Percentiles rank a stretch among this genome's conserved stretches.
These are phyloP conservation scores for Taphrina betulina DNA, from an alignment of 1,139 yeast species.

Conservation along the genomic window DNA sequence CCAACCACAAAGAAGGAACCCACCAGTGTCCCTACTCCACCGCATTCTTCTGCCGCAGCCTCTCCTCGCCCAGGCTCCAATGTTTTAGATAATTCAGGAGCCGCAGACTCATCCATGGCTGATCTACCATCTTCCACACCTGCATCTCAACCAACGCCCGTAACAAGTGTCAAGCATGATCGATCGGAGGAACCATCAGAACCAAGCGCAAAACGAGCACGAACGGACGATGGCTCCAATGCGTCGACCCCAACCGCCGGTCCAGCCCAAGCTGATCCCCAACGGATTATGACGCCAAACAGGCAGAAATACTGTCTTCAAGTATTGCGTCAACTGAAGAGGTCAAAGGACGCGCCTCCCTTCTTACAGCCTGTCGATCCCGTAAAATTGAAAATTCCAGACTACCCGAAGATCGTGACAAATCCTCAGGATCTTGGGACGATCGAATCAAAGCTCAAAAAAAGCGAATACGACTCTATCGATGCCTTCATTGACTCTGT, in stretches of 20 bases:
- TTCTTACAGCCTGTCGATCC: constrained; percentile 87
- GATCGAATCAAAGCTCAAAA: constrained; percentile 73
- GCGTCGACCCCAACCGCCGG: constrained; percentile 8
- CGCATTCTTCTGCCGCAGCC: neutral
- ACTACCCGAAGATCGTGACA: constrained; percentile 76
- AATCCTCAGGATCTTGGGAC: constrained; percentile 94
- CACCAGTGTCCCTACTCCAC: constrained; percentile 3
- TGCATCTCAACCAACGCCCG: too few species aligned
- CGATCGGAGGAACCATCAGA: neutral
- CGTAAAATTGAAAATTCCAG: constrained; percentile 83
- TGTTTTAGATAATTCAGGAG: neutral
- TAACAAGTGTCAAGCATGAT: neutral
- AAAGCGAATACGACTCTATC: constrained; percentile 68
- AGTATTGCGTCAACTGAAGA: constrained; percentile 63
- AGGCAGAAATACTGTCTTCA: constrained; percentile 37
- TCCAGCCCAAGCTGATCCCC: constrained; percentile 11
- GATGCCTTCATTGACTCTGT: constrained; percentile 74
- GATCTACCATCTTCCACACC: too few species aligned
- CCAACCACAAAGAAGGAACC: neutral
- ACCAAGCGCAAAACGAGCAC: constrained; percentile 10
- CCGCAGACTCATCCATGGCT: neutral
- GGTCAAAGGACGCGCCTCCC: constrained; percentile 90
- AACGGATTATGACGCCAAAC: constrained; percentile 27
- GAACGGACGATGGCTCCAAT: constrained; percentile 10
- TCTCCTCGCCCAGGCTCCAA: neutral